Evolutionary conservation across 257 asterid genomes (phyloP), one percentile per base, ranked within the genome.

Genomic region (Verbascum thapsus): DNA sequence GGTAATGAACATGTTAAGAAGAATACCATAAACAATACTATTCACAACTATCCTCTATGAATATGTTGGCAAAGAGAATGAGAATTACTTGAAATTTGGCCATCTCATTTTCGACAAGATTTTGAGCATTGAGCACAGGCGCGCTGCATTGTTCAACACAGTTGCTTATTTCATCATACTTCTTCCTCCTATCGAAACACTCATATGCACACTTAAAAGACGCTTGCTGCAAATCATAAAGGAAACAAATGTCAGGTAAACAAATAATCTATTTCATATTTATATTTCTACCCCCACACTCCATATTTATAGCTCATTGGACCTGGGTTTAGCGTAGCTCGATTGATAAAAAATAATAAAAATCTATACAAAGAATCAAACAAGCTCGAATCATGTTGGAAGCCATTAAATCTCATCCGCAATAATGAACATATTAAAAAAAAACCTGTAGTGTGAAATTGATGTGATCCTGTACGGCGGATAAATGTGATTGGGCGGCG

Each of bases 61-160:
- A n/a, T n/a, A n/a, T n/a, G n/a, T n/a, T n/a, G n/a, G n/a, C n/a
- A 19, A 4, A 55, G 18, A 17, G 5, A 41, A 47, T 41, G 17
- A 22, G 23, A 50, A 59, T 76, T 70, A 86, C 91, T 66, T 82
- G 94, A 69, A 89, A 90, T 48, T 75, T 84, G 35, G 96, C 97
- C 96, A 87, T 89, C 61, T 94, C 97, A 34, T 53, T 61, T 73
- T 94, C 96, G 17, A 94, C 88, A 38, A 94, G 84, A 74, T 94
- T 79, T 80, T 94, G 91, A 26, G 99, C 94, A 53, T 75, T 77
- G 63, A 79, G 80, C 67, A 87, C 96, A 34, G 96, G 97, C 51
- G 72, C 87, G 41, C 92, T 84, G 76, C 99, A 94, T 50, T 82
- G 78, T 95, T 94, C 97, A 73, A 85, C 99, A 56, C 99, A 94